Evolutionary conservation across 805 yeast species (phyloP), one percentile per base, ranked within the genome.

Genomic region (Candida adriatica): DNA sequence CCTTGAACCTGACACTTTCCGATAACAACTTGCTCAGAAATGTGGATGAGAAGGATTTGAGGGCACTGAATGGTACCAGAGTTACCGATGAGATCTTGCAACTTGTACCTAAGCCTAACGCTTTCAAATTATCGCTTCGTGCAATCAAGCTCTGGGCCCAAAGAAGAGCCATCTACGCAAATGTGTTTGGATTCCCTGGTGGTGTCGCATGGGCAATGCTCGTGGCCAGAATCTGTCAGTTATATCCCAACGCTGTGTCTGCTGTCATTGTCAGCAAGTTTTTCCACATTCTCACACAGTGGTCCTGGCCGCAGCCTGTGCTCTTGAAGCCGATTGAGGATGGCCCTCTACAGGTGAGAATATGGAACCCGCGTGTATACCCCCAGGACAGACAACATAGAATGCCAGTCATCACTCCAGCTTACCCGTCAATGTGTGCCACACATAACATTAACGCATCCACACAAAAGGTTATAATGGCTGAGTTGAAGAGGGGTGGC

Each of bases 171-270:
- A 74, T 92, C 11, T 92, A 92, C 59, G 96, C 85, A 6, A 92
- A 92, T 52, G 81, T 92, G 27, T 85, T 81, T 69, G 98, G 98
- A 0, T 92, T 90, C 59, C 98, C 97, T 1, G 98, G 98, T 50
- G 98, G 98, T 58, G 98, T 92, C 29, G 98, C 98, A 1, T 92
- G 98, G 98, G 98, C 98, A 1, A 92, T 92, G 96, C 58, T 92
- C 24, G 96, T 88, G n/a, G 98, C 97, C 2, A 70, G 98, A 48
- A 86, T 92, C 18, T 92, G 98, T 58, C 98, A 92, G 56, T 61
- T 92, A 30, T 92, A 90, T 54, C 98, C 98, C 8, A 90, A 90
- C 58, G 94, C 97, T 0, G 94, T 87, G 9, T 79, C 96, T 39
- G 85, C 97, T 0, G 86, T 83, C 3, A 81, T 92, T 31, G 79